phyloP scores from a whole-genome alignment of 345 rosid genomes.

The Anacardium occidentale region DNA sequence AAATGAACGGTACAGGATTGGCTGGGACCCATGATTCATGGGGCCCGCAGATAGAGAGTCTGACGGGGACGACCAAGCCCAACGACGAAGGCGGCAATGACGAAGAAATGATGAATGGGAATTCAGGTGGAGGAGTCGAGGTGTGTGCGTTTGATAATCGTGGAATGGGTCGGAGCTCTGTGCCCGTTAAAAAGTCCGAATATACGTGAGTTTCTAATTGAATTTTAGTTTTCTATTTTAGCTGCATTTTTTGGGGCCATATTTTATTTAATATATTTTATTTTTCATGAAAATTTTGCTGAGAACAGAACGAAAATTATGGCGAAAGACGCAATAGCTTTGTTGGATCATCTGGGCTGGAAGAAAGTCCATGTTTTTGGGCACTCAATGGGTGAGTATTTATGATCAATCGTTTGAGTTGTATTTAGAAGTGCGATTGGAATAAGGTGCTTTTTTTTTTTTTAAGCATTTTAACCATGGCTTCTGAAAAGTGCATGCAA shows the following conservation, averaged over 20 bases:
- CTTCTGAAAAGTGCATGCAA: no score
- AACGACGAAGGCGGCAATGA: conserved; percentile 42
- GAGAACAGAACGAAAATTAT: conserved; percentile 70
- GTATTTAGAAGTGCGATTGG: neutral
- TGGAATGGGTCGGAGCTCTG: conserved; percentile 89
- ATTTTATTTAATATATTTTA: neutral
- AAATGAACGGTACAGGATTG: conserved; percentile 53
- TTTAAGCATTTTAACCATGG: no score
- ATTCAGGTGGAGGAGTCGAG: conserved; percentile 42
- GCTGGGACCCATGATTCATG: conserved; percentile 93
- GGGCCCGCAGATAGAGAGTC: conserved; percentile 78
- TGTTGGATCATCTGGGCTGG: conserved; percentile 96
- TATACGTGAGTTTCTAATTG: conserved; percentile 63
- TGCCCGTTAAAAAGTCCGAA: conserved; percentile 59
- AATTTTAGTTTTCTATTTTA: neutral
- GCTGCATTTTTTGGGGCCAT: neutral
- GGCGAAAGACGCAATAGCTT: conserved; percentile 82
- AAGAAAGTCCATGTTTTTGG: conserved; percentile 77
- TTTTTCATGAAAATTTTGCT: neutral
- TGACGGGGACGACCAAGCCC: conserved; percentile 56
- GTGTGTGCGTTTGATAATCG: conserved; percentile 97
- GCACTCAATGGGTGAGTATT: conserved; percentile 84
- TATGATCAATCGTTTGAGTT: neutral
- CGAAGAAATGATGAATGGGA: neutral
- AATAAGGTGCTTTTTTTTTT: neutral